These are phyloP conservation scores for Trichoderma sp. DNA, from an alignment of 2,329 filamentous ascomycete genomes.

Conservation along the genomic window DNA sequence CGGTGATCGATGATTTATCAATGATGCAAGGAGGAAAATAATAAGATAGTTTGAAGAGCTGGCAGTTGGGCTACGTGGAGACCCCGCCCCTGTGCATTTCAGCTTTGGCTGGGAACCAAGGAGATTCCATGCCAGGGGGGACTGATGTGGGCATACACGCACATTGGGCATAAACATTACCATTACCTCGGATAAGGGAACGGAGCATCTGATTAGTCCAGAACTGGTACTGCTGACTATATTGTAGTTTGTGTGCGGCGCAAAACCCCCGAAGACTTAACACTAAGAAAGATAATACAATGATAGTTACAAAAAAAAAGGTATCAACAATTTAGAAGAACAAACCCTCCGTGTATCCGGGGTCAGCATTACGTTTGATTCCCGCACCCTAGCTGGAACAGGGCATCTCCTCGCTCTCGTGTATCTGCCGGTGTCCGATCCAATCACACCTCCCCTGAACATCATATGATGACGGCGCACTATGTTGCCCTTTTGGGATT, in stretches of 20 bases:
- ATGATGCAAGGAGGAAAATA: background rate
- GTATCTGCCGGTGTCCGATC: background rate
- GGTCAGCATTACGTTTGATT: background rate
- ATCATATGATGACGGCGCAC: background rate
- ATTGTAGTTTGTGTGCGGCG: background rate
- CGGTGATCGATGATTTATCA: background rate
- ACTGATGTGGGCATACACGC: background rate
- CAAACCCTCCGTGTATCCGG: background rate
- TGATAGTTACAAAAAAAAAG: background rate
- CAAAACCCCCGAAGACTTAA: background rate
- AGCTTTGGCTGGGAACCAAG: background rate
- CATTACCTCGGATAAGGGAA: background rate
- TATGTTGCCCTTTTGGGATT: constrained; percentile 26
- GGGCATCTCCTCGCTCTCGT: background rate
- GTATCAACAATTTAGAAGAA: background rate
- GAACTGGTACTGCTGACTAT: background rate
- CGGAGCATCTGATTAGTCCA: background rate
- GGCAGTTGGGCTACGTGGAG: background rate
- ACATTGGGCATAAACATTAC: background rate
- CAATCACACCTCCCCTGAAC: background rate
- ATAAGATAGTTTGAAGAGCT: background rate
- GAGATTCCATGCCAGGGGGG: background rate
- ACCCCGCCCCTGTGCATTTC: constrained; percentile 12
- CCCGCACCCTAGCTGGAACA: background rate
- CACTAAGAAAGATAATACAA: background rate